These are phyloP conservation scores for Cymodocea nodosa DNA, from an alignment of 116 monocot species.

Conservation along the genomic window DNA sequence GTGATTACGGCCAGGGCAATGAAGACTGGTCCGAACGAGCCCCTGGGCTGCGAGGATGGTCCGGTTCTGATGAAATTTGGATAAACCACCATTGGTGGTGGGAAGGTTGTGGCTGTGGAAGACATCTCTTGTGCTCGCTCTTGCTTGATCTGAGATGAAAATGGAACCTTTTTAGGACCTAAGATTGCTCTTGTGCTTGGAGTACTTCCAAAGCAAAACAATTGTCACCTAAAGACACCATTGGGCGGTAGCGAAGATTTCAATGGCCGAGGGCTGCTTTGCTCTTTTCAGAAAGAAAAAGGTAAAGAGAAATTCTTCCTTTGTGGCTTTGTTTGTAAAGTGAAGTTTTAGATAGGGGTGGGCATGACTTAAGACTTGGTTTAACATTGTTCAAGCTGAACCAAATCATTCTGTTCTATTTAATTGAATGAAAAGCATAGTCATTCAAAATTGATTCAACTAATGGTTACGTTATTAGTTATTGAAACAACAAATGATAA, in stretches of 20 bases:
- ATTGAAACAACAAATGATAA: too few species aligned
- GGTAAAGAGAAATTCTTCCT: constrained; percentile 1
- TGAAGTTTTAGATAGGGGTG: constrained; percentile 5
- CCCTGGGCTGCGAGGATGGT: constrained; percentile 18
- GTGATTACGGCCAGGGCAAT: constrained; percentile 39
- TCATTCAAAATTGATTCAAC: too few species aligned
- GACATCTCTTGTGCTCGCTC: not conserved
- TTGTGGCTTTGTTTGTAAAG: constrained; percentile 2
- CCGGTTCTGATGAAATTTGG: constrained; percentile 10
- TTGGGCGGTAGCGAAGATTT: not conserved
- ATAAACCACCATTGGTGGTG: constrained; percentile 19
- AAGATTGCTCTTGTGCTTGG: not conserved
- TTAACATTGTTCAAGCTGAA: too few species aligned
- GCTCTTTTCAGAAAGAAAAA: not conserved
- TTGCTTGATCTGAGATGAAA: not conserved
- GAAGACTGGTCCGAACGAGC: constrained; percentile 58
- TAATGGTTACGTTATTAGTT: too few species aligned
- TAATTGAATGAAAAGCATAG: too few species aligned
- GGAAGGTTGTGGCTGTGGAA: constrained; percentile 8
- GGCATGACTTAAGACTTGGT: too few species aligned
- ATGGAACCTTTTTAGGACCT: not conserved
- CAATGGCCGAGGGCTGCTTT: not conserved
- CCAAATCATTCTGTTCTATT: too few species aligned
- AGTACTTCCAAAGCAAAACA: not conserved
- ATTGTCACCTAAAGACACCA: not conserved